phyloP scores from a whole-genome alignment of 2,329 filamentous ascomycete species.

The Cyphellophora europaea region DNA sequence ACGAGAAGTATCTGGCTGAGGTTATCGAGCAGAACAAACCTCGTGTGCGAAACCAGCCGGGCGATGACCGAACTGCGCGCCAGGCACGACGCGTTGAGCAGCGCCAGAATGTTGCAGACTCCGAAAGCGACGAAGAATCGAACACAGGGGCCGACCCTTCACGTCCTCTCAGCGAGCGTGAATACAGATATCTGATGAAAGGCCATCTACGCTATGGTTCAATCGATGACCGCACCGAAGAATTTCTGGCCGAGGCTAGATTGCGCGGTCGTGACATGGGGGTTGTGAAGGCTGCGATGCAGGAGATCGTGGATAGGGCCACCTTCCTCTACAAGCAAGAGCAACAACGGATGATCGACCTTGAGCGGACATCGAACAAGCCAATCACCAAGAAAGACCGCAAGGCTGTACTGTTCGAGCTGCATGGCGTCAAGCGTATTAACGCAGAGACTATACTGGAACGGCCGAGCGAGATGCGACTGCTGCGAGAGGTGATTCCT shows the following conservation, averaged over 20 bases:
- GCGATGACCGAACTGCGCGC: constrained; percentile 50
- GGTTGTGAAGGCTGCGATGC: constrained; percentile 66
- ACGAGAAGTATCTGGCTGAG: constrained; percentile 73
- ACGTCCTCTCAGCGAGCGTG: constrained; percentile 84
- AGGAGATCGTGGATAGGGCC: constrained; percentile 67
- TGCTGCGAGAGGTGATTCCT: constrained; percentile 66
- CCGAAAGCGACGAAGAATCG: constrained; percentile 63
- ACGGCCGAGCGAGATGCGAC: constrained; percentile 76
- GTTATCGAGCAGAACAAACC: constrained; percentile 80
- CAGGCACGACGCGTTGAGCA: constrained; percentile 58
- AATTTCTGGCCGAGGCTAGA: constrained; percentile 79
- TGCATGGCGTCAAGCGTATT: constrained; percentile 82
- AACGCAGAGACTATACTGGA: constrained; percentile 95
- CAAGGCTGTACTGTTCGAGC: constrained; percentile 94
- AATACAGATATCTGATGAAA: constrained; percentile 82
- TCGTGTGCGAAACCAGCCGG: constrained; percentile 58
- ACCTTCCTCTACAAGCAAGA: constrained; percentile 67
- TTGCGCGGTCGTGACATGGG: constrained; percentile 72
- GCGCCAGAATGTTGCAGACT: constrained; percentile 57
- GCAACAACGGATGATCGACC: constrained; percentile 47
- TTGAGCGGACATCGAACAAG: constrained; percentile 66
- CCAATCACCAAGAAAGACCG: constrained; percentile 90
- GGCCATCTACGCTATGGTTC: constrained; percentile 87
- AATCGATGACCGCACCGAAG: constrained; percentile 77
- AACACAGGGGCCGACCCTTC: constrained; percentile 62